These are phyloP conservation scores for Citrus reticulata DNA, from an alignment of 345 rosid genomes.

Conservation along the genomic window DNA sequence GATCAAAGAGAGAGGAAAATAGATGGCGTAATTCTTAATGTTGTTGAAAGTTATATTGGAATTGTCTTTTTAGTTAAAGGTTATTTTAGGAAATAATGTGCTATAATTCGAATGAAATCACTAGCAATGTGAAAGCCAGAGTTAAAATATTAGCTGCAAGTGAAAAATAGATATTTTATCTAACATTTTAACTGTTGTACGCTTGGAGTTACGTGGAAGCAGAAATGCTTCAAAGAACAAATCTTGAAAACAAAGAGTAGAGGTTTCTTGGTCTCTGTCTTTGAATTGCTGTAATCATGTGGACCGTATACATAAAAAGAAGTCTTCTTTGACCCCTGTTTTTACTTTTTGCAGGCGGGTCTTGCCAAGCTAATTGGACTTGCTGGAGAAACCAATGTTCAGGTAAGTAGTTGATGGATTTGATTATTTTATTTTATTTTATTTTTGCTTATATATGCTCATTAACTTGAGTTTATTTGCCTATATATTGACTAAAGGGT, in stretches of 20 bases:
- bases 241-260: not conserved
- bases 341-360: slow-evolving; percentile 67
- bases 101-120: not conserved
- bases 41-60: not conserved
- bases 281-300: not conserved
- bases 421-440: not conserved
- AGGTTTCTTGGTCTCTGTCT: not conserved
- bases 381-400: slow-evolving; percentile 95
- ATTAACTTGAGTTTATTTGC: not conserved
- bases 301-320: not conserved
- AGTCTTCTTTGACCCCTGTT: not conserved
- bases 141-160: no score
- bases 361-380: slow-evolving; percentile 93
- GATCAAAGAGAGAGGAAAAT: not conserved
- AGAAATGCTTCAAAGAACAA: not conserved
- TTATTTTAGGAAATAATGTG: not conserved
- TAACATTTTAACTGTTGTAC: no score
- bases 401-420: slow-evolving; percentile 41
- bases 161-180: no score
- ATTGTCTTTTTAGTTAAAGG: not conserved
- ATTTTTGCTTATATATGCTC: not conserved
- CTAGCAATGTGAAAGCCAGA: no score
- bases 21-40: not conserved
- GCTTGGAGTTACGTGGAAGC: no score
- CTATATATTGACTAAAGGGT: slow-evolving; percentile 46